phyloP scores from a whole-genome alignment of 2,329 filamentous ascomycete genomes.

The Aspergillus costaricaensis region DNA sequence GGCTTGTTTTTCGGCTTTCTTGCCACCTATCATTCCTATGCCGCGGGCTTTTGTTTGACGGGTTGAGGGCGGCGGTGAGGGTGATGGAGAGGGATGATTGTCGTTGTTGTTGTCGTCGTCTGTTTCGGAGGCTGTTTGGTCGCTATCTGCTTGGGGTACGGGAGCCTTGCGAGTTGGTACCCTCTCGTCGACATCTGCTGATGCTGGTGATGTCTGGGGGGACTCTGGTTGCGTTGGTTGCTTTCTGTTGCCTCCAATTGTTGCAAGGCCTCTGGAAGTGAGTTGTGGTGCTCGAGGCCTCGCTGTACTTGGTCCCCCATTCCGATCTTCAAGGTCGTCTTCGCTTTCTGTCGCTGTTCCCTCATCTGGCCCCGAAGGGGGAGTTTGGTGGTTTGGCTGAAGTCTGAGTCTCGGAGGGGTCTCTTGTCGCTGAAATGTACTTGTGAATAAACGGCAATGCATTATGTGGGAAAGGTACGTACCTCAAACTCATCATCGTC shows the following conservation, averaged over 20 bases:
- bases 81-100: constrained; percentile 4
- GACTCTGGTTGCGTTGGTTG: constrained; percentile 1
- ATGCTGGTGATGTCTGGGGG: constrained; percentile 1
- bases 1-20: constrained; percentile 21
- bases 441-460: background rate
- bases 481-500: constrained; percentile 46
- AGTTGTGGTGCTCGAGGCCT: constrained; percentile 3
- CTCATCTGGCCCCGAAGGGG: constrained; percentile 5
- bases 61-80: constrained; percentile 12
- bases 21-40: constrained; percentile 37
- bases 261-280: constrained; percentile 21
- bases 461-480: constrained; percentile 12
- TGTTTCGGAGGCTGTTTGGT: constrained; percentile 12
- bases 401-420: constrained; percentile 35
- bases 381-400: constrained; percentile 8
- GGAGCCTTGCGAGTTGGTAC: background rate
- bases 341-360: constrained; percentile 17
- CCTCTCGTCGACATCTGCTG: background rate
- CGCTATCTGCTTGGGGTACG: background rate
- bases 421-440: constrained; percentile 35
- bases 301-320: background rate
- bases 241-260: constrained; percentile 26
- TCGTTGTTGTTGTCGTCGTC: background rate
- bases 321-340: background rate
- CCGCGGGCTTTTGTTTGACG: constrained; percentile 15